A percentile compares a stretch with the other conserved stretches of the same genome.
phyloP scores from a whole-genome alignment of 2,329 filamentous ascomycete species.

The Diaporthe sp. region DNA sequence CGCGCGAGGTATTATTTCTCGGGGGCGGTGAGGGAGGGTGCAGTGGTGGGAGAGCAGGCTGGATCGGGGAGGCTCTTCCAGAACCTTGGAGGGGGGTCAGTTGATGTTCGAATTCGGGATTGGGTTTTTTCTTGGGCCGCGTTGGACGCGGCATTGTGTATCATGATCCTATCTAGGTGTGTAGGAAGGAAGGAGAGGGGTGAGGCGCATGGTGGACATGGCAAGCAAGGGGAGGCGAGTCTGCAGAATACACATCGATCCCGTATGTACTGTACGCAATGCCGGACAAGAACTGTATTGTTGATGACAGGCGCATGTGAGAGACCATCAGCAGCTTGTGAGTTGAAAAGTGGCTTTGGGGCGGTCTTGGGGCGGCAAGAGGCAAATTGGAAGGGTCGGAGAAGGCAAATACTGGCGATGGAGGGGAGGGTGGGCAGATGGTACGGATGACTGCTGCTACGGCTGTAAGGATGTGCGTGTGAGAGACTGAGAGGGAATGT shows the following conservation, averaged over 20 bases:
- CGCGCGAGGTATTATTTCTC: background rate
- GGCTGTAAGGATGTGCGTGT: background rate
- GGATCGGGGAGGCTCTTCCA: background rate
- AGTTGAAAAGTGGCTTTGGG: background rate
- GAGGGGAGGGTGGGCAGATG: background rate
- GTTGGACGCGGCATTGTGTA: background rate
- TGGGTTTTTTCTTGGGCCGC: background rate
- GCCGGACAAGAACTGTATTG: background rate
- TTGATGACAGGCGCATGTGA: background rate
- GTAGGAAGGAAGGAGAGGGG: background rate
- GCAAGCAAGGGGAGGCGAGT: conserved; percentile 3
- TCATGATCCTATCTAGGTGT: background rate
- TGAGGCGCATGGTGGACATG: background rate
- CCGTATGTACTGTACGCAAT: background rate
- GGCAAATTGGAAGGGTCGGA: conserved; percentile 19
- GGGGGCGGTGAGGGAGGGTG: conserved; percentile 27
- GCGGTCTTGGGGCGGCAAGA: conserved; percentile 12
- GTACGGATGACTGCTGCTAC: background rate
- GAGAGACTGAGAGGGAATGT: background rate
- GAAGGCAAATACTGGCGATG: conserved; percentile 15
- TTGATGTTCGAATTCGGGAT: background rate
- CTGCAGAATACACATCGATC: conserved; percentile 4
- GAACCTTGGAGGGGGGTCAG: background rate
- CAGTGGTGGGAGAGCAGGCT: background rate
- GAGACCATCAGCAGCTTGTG: background rate